phyloP scores from a whole-genome alignment of 1,284 basidiomycete genomes.

The Microbotryomycetes sp. region DNA sequence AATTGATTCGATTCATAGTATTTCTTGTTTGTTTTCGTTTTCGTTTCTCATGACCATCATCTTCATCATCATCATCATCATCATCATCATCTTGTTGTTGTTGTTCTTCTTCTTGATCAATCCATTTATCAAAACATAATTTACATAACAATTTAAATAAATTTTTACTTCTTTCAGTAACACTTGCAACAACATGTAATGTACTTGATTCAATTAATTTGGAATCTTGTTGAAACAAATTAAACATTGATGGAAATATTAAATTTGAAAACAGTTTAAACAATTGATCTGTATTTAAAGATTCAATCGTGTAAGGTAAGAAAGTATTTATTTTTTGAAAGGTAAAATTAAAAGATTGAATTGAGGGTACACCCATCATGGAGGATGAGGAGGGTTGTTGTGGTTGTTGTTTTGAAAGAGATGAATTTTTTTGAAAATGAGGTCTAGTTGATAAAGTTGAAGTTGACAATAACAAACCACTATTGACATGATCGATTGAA shows the following conservation, averaged over 20 bases:
- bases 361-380: slow-evolving; percentile 15
- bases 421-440: slow-evolving; percentile 51
- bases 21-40: background rate
- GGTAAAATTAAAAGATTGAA: slow-evolving; percentile 68
- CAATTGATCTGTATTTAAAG: slow-evolving; percentile 19
- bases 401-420: slow-evolving; percentile 6
- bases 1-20: background rate
- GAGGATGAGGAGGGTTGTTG: background rate
- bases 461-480: slow-evolving; percentile 61
- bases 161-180: slow-evolving; percentile 63
- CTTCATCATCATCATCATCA: slow-evolving; percentile 6
- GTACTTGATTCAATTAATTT: slow-evolving; percentile 17
- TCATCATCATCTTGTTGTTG: slow-evolving; percentile 8
- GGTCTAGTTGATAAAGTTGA: slow-evolving; percentile 37
- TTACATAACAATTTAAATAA: slow-evolving; percentile 33
- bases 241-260: slow-evolving; percentile 47
- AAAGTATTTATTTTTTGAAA: slow-evolving; percentile 85
- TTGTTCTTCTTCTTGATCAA: slow-evolving; percentile 14
- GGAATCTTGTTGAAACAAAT: slow-evolving; percentile 37
- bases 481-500: slow-evolving; percentile 76
- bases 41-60: background rate
- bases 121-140: slow-evolving; percentile 12
- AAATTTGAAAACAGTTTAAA: slow-evolving; percentile 32
- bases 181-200: slow-evolving; percentile 43
- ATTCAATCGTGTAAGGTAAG: slow-evolving; percentile 67